Conservation (phyloP, 2,329 filamentous ascomycete genomes). For the Ascochyta fabae region DNA sequence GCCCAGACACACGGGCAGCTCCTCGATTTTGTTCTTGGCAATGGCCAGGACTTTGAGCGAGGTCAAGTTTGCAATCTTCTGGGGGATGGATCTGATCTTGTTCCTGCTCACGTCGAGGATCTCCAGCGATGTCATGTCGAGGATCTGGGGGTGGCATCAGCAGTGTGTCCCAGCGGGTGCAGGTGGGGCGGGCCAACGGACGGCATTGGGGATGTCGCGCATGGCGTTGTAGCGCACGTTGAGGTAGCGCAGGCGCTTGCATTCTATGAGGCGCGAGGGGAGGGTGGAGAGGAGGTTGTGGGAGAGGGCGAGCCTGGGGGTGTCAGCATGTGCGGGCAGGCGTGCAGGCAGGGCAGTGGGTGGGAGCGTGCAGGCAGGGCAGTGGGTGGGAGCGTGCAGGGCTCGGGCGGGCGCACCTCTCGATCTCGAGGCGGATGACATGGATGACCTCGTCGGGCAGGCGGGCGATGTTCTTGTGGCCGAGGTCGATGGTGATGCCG, state of each 20-base stretch:
- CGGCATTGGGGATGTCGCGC: slow-evolving; percentile 68
- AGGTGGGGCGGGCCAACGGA: slow-evolving; percentile 51
- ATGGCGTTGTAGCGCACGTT: slow-evolving; percentile 81
- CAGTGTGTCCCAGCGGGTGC: neutral
- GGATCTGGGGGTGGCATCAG: slow-evolving; percentile 66
- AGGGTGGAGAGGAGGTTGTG: slow-evolving; percentile 78
- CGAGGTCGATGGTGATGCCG: slow-evolving; percentile 79
- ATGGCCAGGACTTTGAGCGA: slow-evolving; percentile 90
- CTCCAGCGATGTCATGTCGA: slow-evolving; percentile 83
- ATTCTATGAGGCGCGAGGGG: slow-evolving; percentile 74
- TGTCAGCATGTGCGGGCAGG: slow-evolving; percentile 4
- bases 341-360: too few species aligned
- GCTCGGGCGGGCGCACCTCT: slow-evolving; percentile 60
- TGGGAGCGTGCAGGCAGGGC: too few species aligned
- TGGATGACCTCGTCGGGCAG: slow-evolving; percentile 77
- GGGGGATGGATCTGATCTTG: slow-evolving; percentile 77
- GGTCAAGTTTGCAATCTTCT: slow-evolving; percentile 78
- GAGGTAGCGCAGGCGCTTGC: slow-evolving; percentile 77
- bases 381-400: neutral
- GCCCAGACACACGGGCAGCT: slow-evolving; percentile 81
- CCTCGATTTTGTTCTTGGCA: slow-evolving; percentile 83
- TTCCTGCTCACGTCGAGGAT: slow-evolving; percentile 93
- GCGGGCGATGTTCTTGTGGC: slow-evolving; percentile 74
- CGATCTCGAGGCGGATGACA: slow-evolving; percentile 75
- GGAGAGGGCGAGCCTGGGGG: slow-evolving; percentile 73